Percentiles rank a stretch among this genome's conserved stretches.
phyloP scores from a whole-genome alignment of 352 stramenopile genomes.

The Phytophthora cactorum region DNA sequence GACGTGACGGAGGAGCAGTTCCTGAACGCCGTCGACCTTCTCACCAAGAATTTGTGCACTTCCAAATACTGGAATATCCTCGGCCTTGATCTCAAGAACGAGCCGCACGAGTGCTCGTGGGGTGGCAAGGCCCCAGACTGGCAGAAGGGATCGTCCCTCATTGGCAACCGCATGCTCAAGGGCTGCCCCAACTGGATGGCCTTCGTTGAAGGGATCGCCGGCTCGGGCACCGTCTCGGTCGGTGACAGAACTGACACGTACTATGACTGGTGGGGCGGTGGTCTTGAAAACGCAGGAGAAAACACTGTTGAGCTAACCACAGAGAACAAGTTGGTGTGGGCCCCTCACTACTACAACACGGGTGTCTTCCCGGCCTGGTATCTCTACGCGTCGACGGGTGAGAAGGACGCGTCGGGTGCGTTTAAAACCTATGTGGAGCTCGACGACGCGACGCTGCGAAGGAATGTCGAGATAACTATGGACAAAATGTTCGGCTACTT shows the following conservation, averaged over 20 bases:
- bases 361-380: conserved; percentile 66
- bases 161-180: conserved; percentile 65
- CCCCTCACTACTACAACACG: conserved; percentile 78
- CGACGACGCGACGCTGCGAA: conserved; percentile 49
- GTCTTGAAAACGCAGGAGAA: conserved; percentile 40
- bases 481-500: conserved; percentile 74
- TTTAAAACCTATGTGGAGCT: conserved; percentile 51
- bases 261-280: conserved; percentile 72
- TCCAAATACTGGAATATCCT: conserved; percentile 71
- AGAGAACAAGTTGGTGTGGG: conserved; percentile 64
- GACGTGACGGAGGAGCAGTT: conserved; percentile 60
- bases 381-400: conserved; percentile 48
- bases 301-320: conserved; percentile 42
- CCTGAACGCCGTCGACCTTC: conserved; percentile 55
- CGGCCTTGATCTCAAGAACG: conserved; percentile 72
- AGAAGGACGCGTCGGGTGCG: conserved; percentile 5
- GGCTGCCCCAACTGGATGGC: conserved; percentile 67
- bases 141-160: conserved; percentile 53
- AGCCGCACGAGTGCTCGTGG: conserved; percentile 64
- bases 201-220: conserved; percentile 67
- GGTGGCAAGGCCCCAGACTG: conserved; percentile 47
- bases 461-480: conserved; percentile 61
- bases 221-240: conserved; percentile 39
- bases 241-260: conserved; percentile 39
- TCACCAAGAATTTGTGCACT: conserved; percentile 60